Evolutionary conservation across 148 eudicot species (phyloP).

Genomic region (Camellia granthamiana): DNA sequence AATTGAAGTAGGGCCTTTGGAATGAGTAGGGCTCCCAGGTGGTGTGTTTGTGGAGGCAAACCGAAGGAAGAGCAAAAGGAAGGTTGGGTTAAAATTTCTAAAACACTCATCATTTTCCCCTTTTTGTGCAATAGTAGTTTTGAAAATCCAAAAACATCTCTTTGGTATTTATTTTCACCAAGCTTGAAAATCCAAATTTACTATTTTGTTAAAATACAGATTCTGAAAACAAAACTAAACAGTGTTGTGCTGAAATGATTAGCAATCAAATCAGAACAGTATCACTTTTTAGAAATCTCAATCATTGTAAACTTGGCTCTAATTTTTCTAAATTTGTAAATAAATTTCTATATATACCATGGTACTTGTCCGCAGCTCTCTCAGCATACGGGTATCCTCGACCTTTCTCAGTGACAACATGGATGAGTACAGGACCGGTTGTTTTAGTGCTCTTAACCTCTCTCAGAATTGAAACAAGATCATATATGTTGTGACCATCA

Average conservation of each 20-base stretch:
- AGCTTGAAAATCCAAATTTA: no score
- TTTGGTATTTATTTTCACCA: no score
- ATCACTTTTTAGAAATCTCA: not conserved
- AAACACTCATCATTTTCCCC: no score
- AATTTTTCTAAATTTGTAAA: not conserved
- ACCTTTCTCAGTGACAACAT: conserved; percentile 96
- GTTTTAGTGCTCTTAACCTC: conserved; percentile 92
- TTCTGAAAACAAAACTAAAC: no score
- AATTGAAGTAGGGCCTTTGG: no score
- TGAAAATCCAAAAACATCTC: no score
- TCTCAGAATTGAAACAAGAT: conserved; percentile 73
- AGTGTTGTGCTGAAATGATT: not conserved
- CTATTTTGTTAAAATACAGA: no score
- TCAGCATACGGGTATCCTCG: conserved; percentile 96
- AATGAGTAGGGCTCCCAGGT: no score
- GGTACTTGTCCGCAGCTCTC: conserved; percentile 91
- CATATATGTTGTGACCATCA: conserved; percentile 91
- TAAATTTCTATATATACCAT: conserved; percentile 47
- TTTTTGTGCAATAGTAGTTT: no score
- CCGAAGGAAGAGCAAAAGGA: no score
- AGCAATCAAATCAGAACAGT: not conserved
- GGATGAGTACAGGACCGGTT: conserved; percentile 91
- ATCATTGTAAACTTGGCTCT: not conserved
- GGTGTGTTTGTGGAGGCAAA: no score
- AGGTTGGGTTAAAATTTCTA: no score